Percentiles rank a stretch among this genome's conserved stretches.
Evolutionary conservation across 768 basidiomycete genomes (phyloP).

Genomic region (Tephrocybe rancida): DNA sequence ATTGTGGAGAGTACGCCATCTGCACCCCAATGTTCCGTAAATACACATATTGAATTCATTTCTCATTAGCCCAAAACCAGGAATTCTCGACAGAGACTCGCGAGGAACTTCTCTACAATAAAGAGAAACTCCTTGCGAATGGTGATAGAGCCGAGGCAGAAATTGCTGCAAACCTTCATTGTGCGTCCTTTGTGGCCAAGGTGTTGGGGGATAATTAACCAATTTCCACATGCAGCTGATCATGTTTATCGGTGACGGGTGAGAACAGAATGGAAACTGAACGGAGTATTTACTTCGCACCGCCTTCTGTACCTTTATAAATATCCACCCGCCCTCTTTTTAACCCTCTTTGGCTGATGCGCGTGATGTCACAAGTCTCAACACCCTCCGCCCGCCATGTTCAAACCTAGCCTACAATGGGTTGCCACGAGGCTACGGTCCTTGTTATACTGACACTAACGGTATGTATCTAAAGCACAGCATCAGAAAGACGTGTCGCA

Average conservation of each 20-base stretch:
- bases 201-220: conserved; percentile 21
- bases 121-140: conserved; percentile 96
- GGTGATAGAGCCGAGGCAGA: conserved; percentile 97
- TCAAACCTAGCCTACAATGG: conserved; percentile 3
- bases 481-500: not conserved
- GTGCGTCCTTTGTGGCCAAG: conserved; percentile 40
- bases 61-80: conserved; percentile 83
- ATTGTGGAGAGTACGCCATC: conserved; percentile 91
- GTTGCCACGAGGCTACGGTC: conserved; percentile 5
- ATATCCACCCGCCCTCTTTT: not conserved
- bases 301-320: conserved; percentile 18
- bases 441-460: conserved; percentile 3
- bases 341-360: conserved; percentile 1
- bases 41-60: not conserved
- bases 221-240: conserved; percentile 56
- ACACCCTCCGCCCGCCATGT: not conserved
- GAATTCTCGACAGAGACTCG: conserved; percentile 98
- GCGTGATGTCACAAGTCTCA: conserved; percentile 17
- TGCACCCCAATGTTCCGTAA: not conserved
- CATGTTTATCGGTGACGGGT: conserved; percentile 76
- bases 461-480: conserved; percentile 3
- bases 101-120: conserved; percentile 98
- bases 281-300: conserved; percentile 18
- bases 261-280: conserved; percentile 17
- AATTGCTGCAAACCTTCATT: conserved; percentile 90